phyloP scores from a whole-genome alignment of 352 stramenopile species.

The Pythium diclinum region DNA sequence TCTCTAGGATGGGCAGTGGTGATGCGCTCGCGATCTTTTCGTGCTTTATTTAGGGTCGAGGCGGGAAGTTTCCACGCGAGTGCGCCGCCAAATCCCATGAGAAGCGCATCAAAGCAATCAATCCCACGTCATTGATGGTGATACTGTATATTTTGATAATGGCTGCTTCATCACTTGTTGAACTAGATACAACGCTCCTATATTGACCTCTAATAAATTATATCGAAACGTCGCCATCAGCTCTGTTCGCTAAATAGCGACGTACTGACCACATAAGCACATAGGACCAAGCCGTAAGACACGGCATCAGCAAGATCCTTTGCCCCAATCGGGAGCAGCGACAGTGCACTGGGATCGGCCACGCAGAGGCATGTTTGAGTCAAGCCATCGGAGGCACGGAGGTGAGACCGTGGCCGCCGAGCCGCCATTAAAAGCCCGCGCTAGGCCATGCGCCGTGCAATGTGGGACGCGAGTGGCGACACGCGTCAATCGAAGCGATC shows the following conservation, averaged over 20 bases:
- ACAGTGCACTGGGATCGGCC: constrained; percentile 5
- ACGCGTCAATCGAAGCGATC: neutral
- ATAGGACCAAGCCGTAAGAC: neutral
- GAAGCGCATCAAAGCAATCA: neutral
- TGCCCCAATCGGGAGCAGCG: neutral
- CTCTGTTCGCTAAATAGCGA: neutral
- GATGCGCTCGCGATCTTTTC: neutral
- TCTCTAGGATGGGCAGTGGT: neutral
- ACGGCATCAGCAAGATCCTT: neutral
- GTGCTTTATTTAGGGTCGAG: neutral
- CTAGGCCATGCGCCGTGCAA: neutral
- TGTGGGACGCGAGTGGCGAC: constrained; percentile 3
- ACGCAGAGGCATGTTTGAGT: neutral
- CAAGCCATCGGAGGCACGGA: neutral
- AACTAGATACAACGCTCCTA: neutral
- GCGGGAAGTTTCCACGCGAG: constrained; percentile 5
- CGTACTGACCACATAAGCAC: neutral
- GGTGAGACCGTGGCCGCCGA: neutral
- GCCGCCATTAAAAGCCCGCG: neutral
- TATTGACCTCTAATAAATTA: neutral
- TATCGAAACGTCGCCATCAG: neutral
- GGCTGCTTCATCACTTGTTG: neutral
- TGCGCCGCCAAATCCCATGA: constrained; percentile 3
- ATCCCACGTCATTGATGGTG: neutral
- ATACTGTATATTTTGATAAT: neutral